phyloP scores from a whole-genome alignment of 192 early-diverging fungal species.

The Backusella psychrophila region DNA sequence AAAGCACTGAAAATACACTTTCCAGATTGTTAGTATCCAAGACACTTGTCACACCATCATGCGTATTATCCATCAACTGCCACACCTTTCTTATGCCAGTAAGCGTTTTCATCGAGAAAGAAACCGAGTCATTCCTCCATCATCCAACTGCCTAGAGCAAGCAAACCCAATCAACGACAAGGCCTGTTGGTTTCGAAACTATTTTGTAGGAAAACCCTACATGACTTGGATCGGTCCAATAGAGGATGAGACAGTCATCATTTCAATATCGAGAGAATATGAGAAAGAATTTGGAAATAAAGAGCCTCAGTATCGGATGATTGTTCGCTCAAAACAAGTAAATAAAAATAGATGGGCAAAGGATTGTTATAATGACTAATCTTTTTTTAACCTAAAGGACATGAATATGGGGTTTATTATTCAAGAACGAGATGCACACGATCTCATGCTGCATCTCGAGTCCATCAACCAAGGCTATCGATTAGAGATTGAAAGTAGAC shows the following conservation, averaged over 20 bases:
- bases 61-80: background rate
- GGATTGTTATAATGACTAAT: too few relatives aligned
- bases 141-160: background rate
- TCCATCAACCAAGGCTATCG: background rate
- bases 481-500: background rate
- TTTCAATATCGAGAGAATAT: background rate
- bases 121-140: background rate
- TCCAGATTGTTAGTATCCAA: background rate
- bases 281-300: conserved; percentile 1
- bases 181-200: conserved; percentile 9
- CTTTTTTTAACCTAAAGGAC: background rate
- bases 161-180: background rate
- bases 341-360: background rate
- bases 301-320: conserved; percentile 4
- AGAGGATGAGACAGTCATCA: background rate
- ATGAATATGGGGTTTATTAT: conserved; percentile 6
- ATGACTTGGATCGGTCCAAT: background rate
- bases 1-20: background rate
- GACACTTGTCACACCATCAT: background rate
- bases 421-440: conserved; percentile 7
- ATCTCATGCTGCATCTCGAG: conserved; percentile 1
- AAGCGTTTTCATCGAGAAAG: background rate
- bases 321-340: conserved; percentile 16
- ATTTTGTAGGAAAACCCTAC: conserved; percentile 17
- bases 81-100: background rate